Evolutionary conservation across 1,284 basidiomycete species (phyloP).

Genomic region (Fomitopsis schrenkii): DNA sequence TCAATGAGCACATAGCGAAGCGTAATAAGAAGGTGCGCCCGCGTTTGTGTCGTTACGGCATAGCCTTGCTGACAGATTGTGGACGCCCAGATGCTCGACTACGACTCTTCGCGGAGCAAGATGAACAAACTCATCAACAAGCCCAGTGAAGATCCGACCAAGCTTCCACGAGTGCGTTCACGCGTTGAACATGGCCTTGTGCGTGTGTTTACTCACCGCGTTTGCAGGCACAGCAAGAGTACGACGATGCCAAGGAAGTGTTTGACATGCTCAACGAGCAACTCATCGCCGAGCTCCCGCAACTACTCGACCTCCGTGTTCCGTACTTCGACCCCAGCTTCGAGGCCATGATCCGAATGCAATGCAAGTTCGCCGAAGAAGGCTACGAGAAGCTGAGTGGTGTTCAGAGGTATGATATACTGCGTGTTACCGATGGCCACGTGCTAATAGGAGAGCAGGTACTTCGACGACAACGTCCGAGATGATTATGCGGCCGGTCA

Average conservation of each 20-base stretch:
- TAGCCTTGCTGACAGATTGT: not conserved
- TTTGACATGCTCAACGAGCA: constrained; percentile 94
- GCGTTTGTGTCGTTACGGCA: not conserved
- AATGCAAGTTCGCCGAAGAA: constrained; percentile 95
- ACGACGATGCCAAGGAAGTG: constrained; percentile 90
- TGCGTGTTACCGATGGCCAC: not conserved
- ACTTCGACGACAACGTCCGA: constrained; percentile 86
- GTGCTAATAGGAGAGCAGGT: constrained; percentile 41
- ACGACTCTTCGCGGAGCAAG: constrained; percentile 88
- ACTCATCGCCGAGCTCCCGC: constrained; percentile 86
- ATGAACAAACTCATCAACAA: constrained; percentile 91
- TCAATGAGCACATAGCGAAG: constrained; percentile 94
- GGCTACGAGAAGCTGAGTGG: constrained; percentile 97
- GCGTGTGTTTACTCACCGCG: not conserved
- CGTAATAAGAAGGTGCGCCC: constrained; percentile 87
- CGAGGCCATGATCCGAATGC: constrained; percentile 98
- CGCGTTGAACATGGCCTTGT: not conserved
- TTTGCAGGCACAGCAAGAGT: constrained; percentile 84
- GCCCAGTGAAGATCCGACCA: constrained; percentile 89
- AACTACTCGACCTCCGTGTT: constrained; percentile 90
- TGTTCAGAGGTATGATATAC: constrained; percentile 71
- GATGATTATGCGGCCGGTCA: constrained; percentile 98
- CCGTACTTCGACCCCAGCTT: constrained; percentile 99
- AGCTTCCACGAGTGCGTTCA: constrained; percentile 71
- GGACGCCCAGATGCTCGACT: constrained; percentile 78